Evolutionary conservation across 768 basidiomycete genomes (phyloP), one percentile per base, ranked within the genome.

Genomic region (Lentinula guzmanii): DNA sequence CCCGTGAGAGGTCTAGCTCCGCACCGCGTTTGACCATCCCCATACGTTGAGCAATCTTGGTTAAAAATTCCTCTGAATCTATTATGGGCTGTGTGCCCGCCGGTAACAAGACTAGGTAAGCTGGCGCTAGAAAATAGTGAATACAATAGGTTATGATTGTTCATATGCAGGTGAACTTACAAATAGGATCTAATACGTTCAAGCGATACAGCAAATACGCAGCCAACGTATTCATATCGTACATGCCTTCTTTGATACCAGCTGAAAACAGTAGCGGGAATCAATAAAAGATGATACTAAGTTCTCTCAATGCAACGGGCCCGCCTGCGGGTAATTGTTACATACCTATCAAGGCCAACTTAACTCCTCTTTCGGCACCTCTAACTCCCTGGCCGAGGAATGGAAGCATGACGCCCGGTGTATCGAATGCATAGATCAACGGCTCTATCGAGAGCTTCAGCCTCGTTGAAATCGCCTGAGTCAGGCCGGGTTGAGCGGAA

Each of bases 381-480:
- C 82, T 82, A 59, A 83, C 80, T 4, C 97, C 97, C 62, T 79
- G 84, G 1, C 97, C 97, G 34, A 98, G 81, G 75, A 90, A 98
- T 10, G 95, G 93, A 46, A 97, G 79, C 95, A 98, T 98, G 52
- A 98, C 91, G 2, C 97, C 97, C 2, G 97, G 97, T 8, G 93
- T 87, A 77, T 99, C 97, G 68, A 89, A 94, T 4, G 97, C 91
- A 76, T 98, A 98, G 10, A 97, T 88, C 7, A 85, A 76, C 2
- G 95, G 94, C 59, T 87, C 81, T 62, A 89, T 72, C 28, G 86
- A 89, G 58, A 99, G 79, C 74, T 94, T 94, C 48, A 98, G 79
- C 37, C 93, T 86, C 9, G 91, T 96, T 5, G 95, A 96, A 46
- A 98, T 75, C 42, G 90, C 84, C 58, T 90, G 88, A 16, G 97